Percentiles rank a stretch among this genome's conserved stretches.
Conservation (phyloP, 352 stramenopile genomes). For the Pythium phragmiticola region DNA sequence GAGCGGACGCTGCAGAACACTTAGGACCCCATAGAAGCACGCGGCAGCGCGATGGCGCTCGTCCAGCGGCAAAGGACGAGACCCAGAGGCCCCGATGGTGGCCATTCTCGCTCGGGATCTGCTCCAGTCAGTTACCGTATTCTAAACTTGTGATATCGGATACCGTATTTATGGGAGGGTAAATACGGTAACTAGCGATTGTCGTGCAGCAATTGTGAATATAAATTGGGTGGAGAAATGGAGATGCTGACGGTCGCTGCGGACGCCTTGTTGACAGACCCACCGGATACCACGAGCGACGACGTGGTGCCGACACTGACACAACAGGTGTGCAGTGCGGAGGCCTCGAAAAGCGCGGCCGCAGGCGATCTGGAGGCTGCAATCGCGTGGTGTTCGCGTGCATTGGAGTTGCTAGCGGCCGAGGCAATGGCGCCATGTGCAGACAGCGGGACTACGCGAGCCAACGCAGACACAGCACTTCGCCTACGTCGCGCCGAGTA, state of each 20-base stretch:
- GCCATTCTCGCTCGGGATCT: too few relatives aligned
- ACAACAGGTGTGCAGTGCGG: constrained; percentile 11
- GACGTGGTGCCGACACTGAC: constrained; percentile 1
- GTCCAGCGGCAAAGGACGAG: neutral
- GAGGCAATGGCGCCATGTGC: neutral
- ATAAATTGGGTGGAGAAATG: neutral
- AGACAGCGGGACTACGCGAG: neutral
- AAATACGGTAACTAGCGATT: too few relatives aligned
- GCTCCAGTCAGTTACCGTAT: too few relatives aligned
- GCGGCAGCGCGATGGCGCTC: neutral
- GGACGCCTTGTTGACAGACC: neutral
- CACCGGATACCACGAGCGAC: neutral
- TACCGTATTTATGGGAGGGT: too few relatives aligned
- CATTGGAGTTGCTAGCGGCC: neutral
- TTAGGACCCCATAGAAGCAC: constrained; percentile 5
- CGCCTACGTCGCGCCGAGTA: constrained; percentile 19
- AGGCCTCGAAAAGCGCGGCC: constrained; percentile 12
- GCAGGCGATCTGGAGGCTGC: constrained; percentile 12
- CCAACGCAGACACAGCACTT: constrained; percentile 3
- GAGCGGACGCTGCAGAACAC: neutral
- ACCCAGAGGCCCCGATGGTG: too few relatives aligned
- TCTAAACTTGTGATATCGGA: too few relatives aligned
- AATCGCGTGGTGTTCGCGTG: constrained; percentile 22
- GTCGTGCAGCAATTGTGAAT: too few relatives aligned
- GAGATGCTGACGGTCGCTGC: neutral